Base-by-base conservation (phyloP, 2,329 filamentous ascomycete species). In the Xylaria multiplex region DNA sequence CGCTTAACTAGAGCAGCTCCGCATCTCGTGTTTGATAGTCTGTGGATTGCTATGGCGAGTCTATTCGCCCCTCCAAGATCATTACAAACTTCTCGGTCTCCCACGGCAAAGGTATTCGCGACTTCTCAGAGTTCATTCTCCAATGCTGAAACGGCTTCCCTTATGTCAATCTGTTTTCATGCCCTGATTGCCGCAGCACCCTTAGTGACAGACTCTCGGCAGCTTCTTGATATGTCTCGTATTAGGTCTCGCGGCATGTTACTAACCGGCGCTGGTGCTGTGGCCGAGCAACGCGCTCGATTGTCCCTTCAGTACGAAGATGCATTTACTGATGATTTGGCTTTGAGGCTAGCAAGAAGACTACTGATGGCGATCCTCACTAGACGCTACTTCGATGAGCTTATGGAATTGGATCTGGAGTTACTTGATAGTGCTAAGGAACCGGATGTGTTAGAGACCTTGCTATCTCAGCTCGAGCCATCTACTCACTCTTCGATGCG, bases 241-340 rank as follows among this genome's bases (percentile, higher is more conserved):
- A 82, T 88, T 22, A 82, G 88, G 49, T 85, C 86, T 1, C 82
- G 83, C 53, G 86, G 86, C 1, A 64, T 86, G 40, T 82, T 81
- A 9, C 76, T 87, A 32, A 78, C 83, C 16, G 81, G 80, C 2
- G 81, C 81, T 64, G 82, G 82, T 14, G 76, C 80, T 3, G 77
- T 82, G 2, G 81, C 82, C 5, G 77, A 81, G 4, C 84, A 86
- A 67, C 81, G 83, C 4, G 70, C 81, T 4, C 77, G 81, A 9
- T 77, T 88, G 22, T 89, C 85, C 68, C 79, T 90, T 6, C 81
- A 86, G 61, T 90, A 89, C 64, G 86, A 90, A 67, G 88, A 90
- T 71, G 82, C 82, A 1, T 90, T 90, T 64, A 86, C 86, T 0
- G 83, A 90, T 69, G 85, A 85, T n/a, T 76, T 89, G 43, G 86